A percentile compares a stretch with the other conserved stretches of the same genome.
Evolutionary conservation across 805 yeast species (phyloP).

Genomic region (Pichia californica): DNA sequence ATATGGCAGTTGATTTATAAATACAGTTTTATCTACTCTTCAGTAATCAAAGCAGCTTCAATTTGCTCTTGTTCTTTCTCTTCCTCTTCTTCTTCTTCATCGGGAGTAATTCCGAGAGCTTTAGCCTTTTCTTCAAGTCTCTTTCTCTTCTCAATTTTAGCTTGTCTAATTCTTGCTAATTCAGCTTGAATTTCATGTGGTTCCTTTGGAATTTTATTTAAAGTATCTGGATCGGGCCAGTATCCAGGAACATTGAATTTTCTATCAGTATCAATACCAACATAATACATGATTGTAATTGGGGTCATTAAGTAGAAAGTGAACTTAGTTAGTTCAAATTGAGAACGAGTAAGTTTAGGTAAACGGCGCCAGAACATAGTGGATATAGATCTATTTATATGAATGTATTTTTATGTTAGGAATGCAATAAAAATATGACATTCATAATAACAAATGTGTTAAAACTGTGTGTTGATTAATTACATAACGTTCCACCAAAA

Average conservation of each 20-base stretch:
- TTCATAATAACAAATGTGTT: no score
- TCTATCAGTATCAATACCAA: slow-evolving; percentile 83
- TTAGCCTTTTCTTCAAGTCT: slow-evolving; percentile 66
- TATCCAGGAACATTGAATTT: slow-evolving; percentile 89
- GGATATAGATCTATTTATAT: no score
- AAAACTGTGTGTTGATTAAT: no score
- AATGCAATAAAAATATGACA: no score
- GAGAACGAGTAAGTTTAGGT: slow-evolving; percentile 39
- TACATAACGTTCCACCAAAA: no score
- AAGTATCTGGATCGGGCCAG: slow-evolving; percentile 94
- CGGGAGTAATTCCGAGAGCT: slow-evolving; percentile 58
- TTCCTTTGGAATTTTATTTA: slow-evolving; percentile 88
- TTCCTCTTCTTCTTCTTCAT: slow-evolving; percentile 17
- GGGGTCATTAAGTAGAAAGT: slow-evolving; percentile 84
- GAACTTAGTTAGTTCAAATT: slow-evolving; percentile 57
- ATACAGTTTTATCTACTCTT: slow-evolving; percentile 1
- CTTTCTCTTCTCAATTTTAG: slow-evolving; percentile 63
- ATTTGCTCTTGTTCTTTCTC: slow-evolving; percentile 3
- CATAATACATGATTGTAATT: slow-evolving; percentile 85
- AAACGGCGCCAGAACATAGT: slow-evolving; percentile 8
- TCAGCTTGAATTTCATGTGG: slow-evolving; percentile 89
- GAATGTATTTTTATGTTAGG: no score
- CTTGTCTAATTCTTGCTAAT: slow-evolving; percentile 77
- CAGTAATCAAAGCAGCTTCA: slow-evolving; percentile 10
- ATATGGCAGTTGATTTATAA: not conserved